phyloP scores from a whole-genome alignment of 352 stramenopile genomes.

The Pythium grandisporangium region DNA sequence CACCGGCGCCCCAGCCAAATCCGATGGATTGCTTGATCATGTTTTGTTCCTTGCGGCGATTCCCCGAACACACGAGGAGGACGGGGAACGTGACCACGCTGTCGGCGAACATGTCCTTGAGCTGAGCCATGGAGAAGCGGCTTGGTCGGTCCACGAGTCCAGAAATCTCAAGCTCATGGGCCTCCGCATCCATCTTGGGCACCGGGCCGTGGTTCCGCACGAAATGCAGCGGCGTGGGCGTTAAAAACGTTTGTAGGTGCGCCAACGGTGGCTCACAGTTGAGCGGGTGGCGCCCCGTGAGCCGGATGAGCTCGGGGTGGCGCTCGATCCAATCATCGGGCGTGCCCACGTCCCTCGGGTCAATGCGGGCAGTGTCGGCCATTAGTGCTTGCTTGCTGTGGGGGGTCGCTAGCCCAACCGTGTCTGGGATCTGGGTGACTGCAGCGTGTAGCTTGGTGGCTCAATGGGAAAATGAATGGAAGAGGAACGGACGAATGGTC shows the following conservation, averaged over 20 bases:
- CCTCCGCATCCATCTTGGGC: constrained; percentile 68
- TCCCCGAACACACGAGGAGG: constrained; percentile 90
- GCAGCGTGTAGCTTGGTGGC: too few species aligned
- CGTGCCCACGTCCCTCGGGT: constrained; percentile 35
- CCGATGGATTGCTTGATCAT: constrained; percentile 92
- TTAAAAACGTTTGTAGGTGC: constrained; percentile 85
- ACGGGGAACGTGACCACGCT: constrained; percentile 68
- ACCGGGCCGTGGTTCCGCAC: constrained; percentile 91
- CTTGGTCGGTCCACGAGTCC: constrained; percentile 40
- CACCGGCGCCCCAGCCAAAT: constrained; percentile 89
- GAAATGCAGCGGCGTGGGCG: constrained; percentile 88
- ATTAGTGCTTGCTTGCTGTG: too few species aligned
- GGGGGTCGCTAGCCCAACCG: too few species aligned
- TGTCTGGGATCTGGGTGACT: too few species aligned
- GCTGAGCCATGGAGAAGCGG: constrained; percentile 30
- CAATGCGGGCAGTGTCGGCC: too few species aligned
- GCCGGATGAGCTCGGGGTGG: constrained; percentile 80
- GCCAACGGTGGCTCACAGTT: constrained; percentile 88
- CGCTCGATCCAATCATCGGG: constrained; percentile 85
- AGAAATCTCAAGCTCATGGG: constrained; percentile 64
- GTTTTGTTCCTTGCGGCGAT: constrained; percentile 94
- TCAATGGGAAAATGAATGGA: too few species aligned
- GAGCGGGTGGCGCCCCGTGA: constrained; percentile 92
- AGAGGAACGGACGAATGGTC: too few species aligned
- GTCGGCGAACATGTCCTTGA: constrained; percentile 19